Base-by-base conservation (phyloP, 2,329 filamentous ascomycete species). In the Cladorrhinum sp. region DNA sequence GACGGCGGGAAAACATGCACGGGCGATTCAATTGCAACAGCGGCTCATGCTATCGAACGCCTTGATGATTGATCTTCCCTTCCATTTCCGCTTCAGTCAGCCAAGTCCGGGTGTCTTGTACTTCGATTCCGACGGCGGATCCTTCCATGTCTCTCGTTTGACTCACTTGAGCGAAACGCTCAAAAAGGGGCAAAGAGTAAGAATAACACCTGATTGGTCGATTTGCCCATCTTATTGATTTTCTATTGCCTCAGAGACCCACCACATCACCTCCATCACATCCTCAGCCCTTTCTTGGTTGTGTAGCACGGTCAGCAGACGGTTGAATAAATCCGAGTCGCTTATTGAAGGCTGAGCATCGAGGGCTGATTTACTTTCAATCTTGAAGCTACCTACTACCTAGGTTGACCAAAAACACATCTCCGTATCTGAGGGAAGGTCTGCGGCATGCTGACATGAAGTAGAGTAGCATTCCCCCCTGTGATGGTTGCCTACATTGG, bases 21-120 rank as follows among this genome's bases (percentile, higher is more conserved):
- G 52, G 52, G 24, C 52, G 36, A 45, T 55, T 41, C 52, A 55
- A 32, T 25, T 45, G 25, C 24, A 56, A 27, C 36, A 56, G 38
- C 51, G 51, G 29, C 27, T 41, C 51, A 54, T 54, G 51, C 29
- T 41, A 22, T 38, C 29, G n/a, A n/a, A 38, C 29, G 51, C 27
- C 27, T 12, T 54, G 29, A 54, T 54, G 25, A 25, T 38, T 54
- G 51, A 54, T 54, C 51, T 54, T 27, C 29, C 29, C 20, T 16
- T 36, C 24, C 29, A 9, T 32, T 38, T 54, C 29, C 51, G 16
- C 27, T 54, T 24, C 29, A 22, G 41, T 45, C 8, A 45, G 41
- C 20, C 16, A 45, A 45, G 41, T 45, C 41, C 41, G 41, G 41
- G 3, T 20, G 49, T 51, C 23, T 51, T 27, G 22, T 7, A 27